Conservation (phyloP, 2,329 filamentous ascomycete genomes). For the Shiraia bambusicola region DNA sequence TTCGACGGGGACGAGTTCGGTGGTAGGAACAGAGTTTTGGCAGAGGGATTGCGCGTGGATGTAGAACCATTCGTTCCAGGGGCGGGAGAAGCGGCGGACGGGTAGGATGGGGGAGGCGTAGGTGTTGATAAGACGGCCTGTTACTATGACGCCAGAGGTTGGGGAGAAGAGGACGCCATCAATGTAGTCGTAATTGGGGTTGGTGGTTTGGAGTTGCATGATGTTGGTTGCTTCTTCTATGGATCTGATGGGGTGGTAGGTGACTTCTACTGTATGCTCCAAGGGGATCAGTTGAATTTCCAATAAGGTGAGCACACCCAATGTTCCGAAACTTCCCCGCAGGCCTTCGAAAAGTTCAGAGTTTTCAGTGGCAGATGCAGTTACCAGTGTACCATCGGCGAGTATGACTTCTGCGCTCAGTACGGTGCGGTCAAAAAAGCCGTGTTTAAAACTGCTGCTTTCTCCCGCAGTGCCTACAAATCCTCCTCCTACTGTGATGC, state of each 20-base stretch:
- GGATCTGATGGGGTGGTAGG: constrained; percentile 58
- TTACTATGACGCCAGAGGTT: constrained; percentile 59
- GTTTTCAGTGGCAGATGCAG: constrained; percentile 49
- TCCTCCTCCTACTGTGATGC: constrained; percentile 68
- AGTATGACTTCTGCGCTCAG: constrained; percentile 65
- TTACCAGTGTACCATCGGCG: constrained; percentile 57
- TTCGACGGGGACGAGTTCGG: constrained; percentile 50
- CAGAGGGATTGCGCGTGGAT: constrained; percentile 54
- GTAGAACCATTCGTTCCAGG: constrained; percentile 72
- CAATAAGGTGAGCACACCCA: constrained; percentile 62
- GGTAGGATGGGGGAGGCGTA: constrained; percentile 25
- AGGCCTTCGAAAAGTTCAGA: constrained; percentile 61
- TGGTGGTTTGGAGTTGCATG: constrained; percentile 49
- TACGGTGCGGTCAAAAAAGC: constrained; percentile 66
- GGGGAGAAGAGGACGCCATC: constrained; percentile 66
- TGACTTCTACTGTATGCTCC: constrained; percentile 60
- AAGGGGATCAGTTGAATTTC: constrained; percentile 59
- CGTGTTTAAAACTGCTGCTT: constrained; percentile 66
- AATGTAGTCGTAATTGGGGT: constrained; percentile 60
- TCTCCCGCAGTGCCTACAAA: constrained; percentile 69
- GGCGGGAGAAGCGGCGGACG: constrained; percentile 53
- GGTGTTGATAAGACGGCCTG: constrained; percentile 57
- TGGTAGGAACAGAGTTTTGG: constrained; percentile 9
- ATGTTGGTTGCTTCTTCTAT: constrained; percentile 53
- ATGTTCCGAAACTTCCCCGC: constrained; percentile 60